A percentile compares a stretch with the other conserved stretches of the same genome.
These are phyloP conservation scores for Rugosomyces carneus DNA, from an alignment of 1,284 basidiomycete species.

Conservation along the genomic window DNA sequence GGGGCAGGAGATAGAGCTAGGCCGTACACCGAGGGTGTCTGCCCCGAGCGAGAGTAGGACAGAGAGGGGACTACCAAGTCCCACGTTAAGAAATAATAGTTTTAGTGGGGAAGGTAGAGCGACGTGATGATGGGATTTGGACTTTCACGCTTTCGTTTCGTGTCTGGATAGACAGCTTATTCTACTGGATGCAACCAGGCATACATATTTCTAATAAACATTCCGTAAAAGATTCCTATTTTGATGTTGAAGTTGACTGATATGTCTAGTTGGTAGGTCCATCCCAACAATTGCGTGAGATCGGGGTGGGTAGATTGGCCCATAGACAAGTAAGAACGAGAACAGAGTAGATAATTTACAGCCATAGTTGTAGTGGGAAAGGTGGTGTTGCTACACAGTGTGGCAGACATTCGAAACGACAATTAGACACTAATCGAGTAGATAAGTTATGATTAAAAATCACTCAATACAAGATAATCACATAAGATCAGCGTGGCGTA, in stretches of 20 bases:
- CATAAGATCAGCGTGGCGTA: constrained; percentile 48
- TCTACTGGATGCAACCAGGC: constrained; percentile 1
- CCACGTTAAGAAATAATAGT: constrained; percentile 36
- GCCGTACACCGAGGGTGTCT: constrained; percentile 14
- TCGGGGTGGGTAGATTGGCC: neutral
- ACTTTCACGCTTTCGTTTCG: constrained; percentile 1
- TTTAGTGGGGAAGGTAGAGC: constrained; percentile 16
- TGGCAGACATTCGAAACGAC: neutral
- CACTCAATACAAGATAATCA: constrained; percentile 23
- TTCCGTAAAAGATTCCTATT: neutral
- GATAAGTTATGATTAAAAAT: constrained; percentile 8
- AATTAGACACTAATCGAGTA: constrained; percentile 10
- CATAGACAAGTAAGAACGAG: neutral
- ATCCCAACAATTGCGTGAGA: neutral
- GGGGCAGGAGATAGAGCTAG: constrained; percentile 20
- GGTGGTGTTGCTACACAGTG: constrained; percentile 3
- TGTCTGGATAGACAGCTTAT: constrained; percentile 3
- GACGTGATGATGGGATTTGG: constrained; percentile 13
- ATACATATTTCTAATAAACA: neutral
- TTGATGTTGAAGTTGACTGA: neutral
- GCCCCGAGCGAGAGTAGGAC: constrained; percentile 43
- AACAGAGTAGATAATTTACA: constrained; percentile 7
- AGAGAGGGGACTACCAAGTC: constrained; percentile 53
- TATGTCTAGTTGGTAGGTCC: neutral
- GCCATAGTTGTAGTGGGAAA: neutral